Percentiles rank a stretch among this genome's conserved stretches.
phyloP scores from a whole-genome alignment of 2,329 filamentous ascomycete genomes.

The Arachnomyces sp. region DNA sequence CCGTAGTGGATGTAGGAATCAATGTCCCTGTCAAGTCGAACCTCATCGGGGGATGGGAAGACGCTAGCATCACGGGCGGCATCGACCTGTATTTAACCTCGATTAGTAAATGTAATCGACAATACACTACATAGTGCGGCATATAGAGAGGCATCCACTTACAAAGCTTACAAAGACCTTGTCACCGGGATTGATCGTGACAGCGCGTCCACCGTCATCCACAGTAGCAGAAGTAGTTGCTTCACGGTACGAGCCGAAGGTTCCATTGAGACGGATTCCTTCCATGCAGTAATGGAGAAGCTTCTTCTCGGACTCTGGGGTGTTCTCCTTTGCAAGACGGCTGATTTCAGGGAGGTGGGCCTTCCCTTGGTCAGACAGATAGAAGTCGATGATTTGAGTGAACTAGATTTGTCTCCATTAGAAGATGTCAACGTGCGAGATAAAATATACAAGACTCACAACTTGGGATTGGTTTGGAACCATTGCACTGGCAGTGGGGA shows the following conservation, averaged over 20 bases:
- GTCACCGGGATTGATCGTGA: slow-evolving; percentile 48
- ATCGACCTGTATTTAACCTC: slow-evolving; percentile 22
- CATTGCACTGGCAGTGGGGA: slow-evolving; percentile 59
- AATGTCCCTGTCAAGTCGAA: slow-evolving; percentile 56
- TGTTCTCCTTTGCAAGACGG: slow-evolving; percentile 47
- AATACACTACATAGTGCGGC: neutral
- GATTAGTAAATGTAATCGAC: neutral
- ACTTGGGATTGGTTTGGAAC: slow-evolving; percentile 64
- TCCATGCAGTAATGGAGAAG: slow-evolving; percentile 65
- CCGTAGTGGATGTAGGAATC: slow-evolving; percentile 59
- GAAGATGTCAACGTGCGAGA: slow-evolving; percentile 12
- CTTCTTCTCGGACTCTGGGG: slow-evolving; percentile 51
- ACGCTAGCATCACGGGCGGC: slow-evolving; percentile 49
- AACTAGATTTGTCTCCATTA: slow-evolving; percentile 40
- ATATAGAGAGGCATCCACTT: slow-evolving; percentile 9
- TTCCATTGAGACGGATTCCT: slow-evolving; percentile 59
- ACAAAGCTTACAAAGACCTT: slow-evolving; percentile 58
- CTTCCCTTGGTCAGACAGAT: slow-evolving; percentile 51
- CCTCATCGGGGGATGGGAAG: slow-evolving; percentile 54
- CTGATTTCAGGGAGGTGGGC: slow-evolving; percentile 54
- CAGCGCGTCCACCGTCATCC: slow-evolving; percentile 42
- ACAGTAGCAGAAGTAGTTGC: slow-evolving; percentile 41
- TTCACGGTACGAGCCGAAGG: slow-evolving; percentile 53
- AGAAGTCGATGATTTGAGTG: slow-evolving; percentile 65
- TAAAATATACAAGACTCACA: slow-evolving; percentile 36